Percentiles rank a stretch among this genome's conserved stretches.
phyloP scores from a whole-genome alignment of 2,329 filamentous ascomycete genomes.

The Zalaria obscura region DNA sequence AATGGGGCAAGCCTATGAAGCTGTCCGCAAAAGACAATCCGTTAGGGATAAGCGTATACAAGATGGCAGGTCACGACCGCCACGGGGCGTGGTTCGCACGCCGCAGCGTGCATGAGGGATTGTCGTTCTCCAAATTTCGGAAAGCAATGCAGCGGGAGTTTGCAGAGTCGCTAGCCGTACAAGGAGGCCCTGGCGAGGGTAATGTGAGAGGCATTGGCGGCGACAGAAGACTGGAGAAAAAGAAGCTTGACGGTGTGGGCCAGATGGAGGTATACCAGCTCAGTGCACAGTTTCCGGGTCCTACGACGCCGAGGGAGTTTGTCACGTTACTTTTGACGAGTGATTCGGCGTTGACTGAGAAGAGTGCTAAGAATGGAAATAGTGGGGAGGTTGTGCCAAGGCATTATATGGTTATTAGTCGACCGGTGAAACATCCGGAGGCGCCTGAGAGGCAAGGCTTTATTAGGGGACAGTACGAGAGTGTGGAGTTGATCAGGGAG shows the following conservation, averaged over 20 bases:
- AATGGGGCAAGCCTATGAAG: conserved; percentile 78
- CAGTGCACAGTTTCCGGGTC: conserved; percentile 79
- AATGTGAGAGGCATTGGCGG: conserved; percentile 77
- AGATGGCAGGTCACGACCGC: conserved; percentile 63
- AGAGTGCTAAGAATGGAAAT: conserved; percentile 21
- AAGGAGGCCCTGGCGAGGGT: conserved; percentile 55
- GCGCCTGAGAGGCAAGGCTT: conserved; percentile 57
- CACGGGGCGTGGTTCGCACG: conserved; percentile 83
- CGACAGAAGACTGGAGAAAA: conserved; percentile 56
- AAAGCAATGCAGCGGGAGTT: conserved; percentile 67
- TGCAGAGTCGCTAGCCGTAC: conserved; percentile 56
- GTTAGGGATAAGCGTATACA: conserved; percentile 63
- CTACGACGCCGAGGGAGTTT: conserved; percentile 79
- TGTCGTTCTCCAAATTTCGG: conserved; percentile 67
- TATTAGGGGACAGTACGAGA: conserved; percentile 79
- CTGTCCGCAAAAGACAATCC: conserved; percentile 59
- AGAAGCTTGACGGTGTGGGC: conserved; percentile 43
- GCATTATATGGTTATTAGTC: conserved; percentile 78
- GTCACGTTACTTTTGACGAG: conserved; percentile 65
- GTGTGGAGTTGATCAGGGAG: conserved; percentile 80
- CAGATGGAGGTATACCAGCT: conserved; percentile 67
- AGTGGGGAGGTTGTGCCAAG: conserved; percentile 34
- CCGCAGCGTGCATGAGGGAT: conserved; percentile 64
- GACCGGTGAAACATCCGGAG: conserved; percentile 65
- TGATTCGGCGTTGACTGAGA: conserved; percentile 33